Conservation (phyloP, 331 rosid species). For the Malus hybrid region DNA sequence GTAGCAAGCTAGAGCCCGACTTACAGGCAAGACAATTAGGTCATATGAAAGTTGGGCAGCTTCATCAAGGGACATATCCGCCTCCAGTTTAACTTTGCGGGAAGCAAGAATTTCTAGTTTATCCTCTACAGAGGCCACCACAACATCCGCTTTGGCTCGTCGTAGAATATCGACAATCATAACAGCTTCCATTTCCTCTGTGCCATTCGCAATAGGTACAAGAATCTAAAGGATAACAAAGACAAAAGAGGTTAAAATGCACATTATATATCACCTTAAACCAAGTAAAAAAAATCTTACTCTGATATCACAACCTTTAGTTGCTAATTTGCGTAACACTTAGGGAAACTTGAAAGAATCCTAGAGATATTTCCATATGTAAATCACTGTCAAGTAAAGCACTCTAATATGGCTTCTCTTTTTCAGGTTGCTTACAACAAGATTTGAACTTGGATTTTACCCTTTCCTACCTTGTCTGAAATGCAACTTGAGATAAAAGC, state of each 20-base stretch:
- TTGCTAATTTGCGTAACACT: background rate
- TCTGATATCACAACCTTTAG: background rate
- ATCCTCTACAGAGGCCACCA: conserved; percentile 78
- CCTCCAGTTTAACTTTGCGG: conserved; percentile 73
- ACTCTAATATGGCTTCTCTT: background rate
- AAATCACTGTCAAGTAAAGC: background rate
- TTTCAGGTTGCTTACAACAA: background rate
- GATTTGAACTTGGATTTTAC: background rate
- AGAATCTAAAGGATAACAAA: conserved; percentile 56
- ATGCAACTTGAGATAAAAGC: background rate
- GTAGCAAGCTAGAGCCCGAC: conserved; percentile 11
- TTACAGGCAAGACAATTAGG: conserved; percentile 79
- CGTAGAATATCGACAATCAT: conserved; percentile 70
- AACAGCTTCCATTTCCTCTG: conserved; percentile 94
- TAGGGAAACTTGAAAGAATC: background rate
- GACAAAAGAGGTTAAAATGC: conserved; percentile 9
- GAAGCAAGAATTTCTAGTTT: conserved; percentile 62
- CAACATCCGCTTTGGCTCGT: conserved; percentile 75
- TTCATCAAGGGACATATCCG: conserved; percentile 71
- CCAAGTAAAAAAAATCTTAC: background rate
- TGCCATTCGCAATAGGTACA: conserved; percentile 78
- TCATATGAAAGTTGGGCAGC: conserved; percentile 65
- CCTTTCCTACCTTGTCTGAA: background rate
- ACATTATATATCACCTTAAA: background rate
- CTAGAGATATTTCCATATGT: background rate